Percentiles rank a stretch among this genome's conserved stretches.
Evolutionary conservation across 2,329 filamentous ascomycete species (phyloP).

Genomic region (Cylindrodendrum hubeiense): DNA sequence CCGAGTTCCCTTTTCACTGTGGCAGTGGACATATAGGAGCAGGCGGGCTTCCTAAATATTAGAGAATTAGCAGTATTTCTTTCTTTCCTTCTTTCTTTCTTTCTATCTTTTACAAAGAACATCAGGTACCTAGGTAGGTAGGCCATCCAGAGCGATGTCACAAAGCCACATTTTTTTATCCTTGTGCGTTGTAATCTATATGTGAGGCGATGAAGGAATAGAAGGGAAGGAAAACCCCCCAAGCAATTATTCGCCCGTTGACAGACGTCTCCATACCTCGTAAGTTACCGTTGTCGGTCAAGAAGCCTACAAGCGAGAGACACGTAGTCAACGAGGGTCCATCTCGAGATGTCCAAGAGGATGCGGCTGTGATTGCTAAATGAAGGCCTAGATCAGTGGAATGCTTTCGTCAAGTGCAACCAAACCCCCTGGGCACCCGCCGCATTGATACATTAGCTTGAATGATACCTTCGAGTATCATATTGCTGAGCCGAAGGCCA

Average conservation of each 20-base stretch:
- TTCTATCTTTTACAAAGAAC: too few species aligned
- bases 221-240: not conserved
- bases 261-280: not conserved
- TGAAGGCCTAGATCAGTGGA: not conserved
- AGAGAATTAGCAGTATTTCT: too few species aligned
- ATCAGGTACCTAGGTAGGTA: too few species aligned
- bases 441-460: not conserved
- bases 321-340: slow-evolving; percentile 2
- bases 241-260: not conserved
- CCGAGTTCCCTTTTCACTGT: too few species aligned
- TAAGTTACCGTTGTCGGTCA: not conserved
- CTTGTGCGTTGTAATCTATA: too few species aligned
- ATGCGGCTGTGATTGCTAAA: not conserved
- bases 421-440: not conserved
- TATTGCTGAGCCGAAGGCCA: not conserved
- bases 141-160: too few species aligned
- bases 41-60: too few species aligned
- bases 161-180: too few species aligned
- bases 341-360: not conserved
- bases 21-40: too few species aligned
- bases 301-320: slow-evolving; percentile 4
- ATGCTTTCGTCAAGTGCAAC: not conserved
- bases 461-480: not conserved
- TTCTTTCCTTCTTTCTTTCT: too few species aligned
- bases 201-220: not conserved